These are phyloP conservation scores for Heracleum sosnowskyi DNA, from an alignment of 129 eudicot genomes.

Conservation along the genomic window DNA sequence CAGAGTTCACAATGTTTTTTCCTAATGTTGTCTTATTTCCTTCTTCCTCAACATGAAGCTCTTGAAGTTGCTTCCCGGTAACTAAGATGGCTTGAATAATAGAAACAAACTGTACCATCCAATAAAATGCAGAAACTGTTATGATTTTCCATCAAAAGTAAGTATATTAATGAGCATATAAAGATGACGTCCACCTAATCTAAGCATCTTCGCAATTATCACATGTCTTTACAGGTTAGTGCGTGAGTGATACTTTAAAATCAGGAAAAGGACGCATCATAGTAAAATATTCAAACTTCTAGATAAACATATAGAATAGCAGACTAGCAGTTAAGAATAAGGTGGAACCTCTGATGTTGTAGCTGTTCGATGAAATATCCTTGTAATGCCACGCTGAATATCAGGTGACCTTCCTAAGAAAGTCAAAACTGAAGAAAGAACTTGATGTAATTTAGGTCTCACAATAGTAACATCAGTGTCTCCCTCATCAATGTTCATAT, in stretches of 20 bases:
- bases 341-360: slow-evolving; percentile 77
- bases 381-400: slow-evolving; percentile 92
- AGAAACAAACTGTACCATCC: slow-evolving; percentile 59
- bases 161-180: not conserved
- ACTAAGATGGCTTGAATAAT: slow-evolving; percentile 65
- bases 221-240: not conserved
- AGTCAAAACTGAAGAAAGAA: slow-evolving; percentile 59
- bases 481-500: slow-evolving; percentile 16
- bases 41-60: slow-evolving; percentile 50
- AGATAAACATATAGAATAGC: not conserved
- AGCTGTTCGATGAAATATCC: slow-evolving; percentile 91
- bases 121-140: not conserved
- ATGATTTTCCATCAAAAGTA: slow-evolving; percentile 8
- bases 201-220: not conserved
- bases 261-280: not conserved
- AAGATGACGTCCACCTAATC: not conserved
- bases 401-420: slow-evolving; percentile 62
- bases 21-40: slow-evolving; percentile 6
- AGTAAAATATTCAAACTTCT: not conserved
- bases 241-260: not conserved
- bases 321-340: not conserved
- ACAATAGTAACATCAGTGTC: slow-evolving; percentile 18
- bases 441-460: slow-evolving; percentile 41
- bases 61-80: slow-evolving; percentile 70
- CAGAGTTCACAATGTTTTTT: slow-evolving; percentile 36